These are phyloP conservation scores for Santalum album DNA, from an alignment of 164 flowering plant genomes.

Conservation along the genomic window DNA sequence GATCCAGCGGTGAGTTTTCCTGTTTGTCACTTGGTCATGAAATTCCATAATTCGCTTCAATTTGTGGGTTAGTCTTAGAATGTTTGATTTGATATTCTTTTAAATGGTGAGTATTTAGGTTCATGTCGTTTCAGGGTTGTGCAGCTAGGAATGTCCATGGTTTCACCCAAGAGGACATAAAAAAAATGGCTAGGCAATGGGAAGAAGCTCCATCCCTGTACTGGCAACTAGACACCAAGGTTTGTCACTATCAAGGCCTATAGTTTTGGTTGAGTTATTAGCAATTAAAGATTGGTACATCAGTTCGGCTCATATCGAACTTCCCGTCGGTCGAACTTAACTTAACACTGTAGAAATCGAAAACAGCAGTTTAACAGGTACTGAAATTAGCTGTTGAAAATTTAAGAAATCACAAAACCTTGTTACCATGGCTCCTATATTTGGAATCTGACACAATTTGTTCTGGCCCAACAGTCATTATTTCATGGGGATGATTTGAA, in stretches of 20 bases:
- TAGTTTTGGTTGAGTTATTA: neutral
- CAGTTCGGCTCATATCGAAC: too few relatives aligned
- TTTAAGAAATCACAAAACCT: too few relatives aligned
- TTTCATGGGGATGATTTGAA: constrained; percentile 69
- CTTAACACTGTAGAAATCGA: too few relatives aligned
- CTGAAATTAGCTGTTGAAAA: too few relatives aligned
- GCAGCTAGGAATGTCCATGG: constrained; percentile 97
- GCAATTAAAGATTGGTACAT: too few relatives aligned
- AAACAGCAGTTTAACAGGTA: too few relatives aligned
- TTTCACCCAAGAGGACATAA: constrained; percentile 58
- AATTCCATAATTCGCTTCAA: neutral
- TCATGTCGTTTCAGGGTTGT: constrained; percentile 64
- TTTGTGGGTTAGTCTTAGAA: neutral
- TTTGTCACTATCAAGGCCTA: constrained; percentile 13
- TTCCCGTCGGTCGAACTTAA: neutral
- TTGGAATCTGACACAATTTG: constrained; percentile 9
- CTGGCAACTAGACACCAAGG: constrained; percentile 72
- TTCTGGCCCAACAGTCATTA: constrained; percentile 55
- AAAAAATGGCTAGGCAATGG: constrained; percentile 79
- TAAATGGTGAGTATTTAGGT: neutral
- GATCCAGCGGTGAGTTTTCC: constrained; percentile 71
- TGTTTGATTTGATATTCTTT: neutral
- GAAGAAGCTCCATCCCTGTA: constrained; percentile 86
- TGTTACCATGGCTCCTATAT: neutral
- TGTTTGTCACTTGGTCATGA: neutral